A percentile compares a stretch with the other conserved stretches of the same genome.
Evolutionary conservation across 352 stramenopile species (phyloP).

Genomic region (Phytophthora lateralis): DNA sequence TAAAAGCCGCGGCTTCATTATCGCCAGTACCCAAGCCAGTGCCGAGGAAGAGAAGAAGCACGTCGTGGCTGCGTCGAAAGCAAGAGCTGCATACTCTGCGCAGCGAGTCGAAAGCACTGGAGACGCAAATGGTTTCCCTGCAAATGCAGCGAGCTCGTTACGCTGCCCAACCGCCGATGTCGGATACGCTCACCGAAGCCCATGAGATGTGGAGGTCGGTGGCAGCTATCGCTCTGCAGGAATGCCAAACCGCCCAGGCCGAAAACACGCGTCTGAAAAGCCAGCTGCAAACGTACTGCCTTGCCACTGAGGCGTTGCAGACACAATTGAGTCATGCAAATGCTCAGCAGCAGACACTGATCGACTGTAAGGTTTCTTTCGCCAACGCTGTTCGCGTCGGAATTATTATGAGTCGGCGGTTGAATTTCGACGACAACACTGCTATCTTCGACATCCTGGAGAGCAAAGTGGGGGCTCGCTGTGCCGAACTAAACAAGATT

Average conservation of each 20-base stretch:
- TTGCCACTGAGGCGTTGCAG: slow-evolving; percentile 6
- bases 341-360: background rate
- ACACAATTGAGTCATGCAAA: slow-evolving; percentile 1
- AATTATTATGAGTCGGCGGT: background rate
- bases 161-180: background rate
- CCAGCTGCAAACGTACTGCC: slow-evolving; percentile 10
- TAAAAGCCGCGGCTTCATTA: background rate
- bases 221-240: slow-evolving; percentile 13
- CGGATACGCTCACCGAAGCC: background rate
- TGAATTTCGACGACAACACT: background rate
- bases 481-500: slow-evolving; percentile 3
- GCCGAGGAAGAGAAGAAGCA: slow-evolving; percentile 8
- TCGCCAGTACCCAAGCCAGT: background rate
- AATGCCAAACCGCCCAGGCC: slow-evolving; percentile 13
- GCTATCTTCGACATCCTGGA: slow-evolving; percentile 7
- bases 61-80: slow-evolving; percentile 25
- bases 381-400: background rate
- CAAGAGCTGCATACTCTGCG: slow-evolving; percentile 10
- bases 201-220: slow-evolving; percentile 25
- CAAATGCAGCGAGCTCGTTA: background rate
- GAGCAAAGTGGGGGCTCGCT: slow-evolving; percentile 3
- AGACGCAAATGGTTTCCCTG: slow-evolving; percentile 1
- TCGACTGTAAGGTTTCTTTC: background rate
- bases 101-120: slow-evolving; percentile 1
- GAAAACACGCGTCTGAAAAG: slow-evolving; percentile 17